Percentiles rank a stretch among this genome's conserved stretches.
Conservation (phyloP, 2,329 filamentous ascomycete species). For the Aspergillus sp. region DNA sequence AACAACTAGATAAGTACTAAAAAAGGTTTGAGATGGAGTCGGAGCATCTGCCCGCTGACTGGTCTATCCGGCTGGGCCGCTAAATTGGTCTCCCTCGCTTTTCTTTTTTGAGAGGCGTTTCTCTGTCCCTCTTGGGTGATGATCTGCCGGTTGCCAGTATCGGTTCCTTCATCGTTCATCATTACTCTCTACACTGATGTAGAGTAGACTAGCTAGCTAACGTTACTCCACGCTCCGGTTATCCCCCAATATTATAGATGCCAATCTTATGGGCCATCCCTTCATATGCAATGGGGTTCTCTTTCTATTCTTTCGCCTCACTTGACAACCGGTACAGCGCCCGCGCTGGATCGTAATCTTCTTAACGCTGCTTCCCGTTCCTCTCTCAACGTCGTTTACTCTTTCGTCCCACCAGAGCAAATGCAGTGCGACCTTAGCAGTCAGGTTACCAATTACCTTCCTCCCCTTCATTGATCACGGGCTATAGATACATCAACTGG, state of each 20-base stretch:
- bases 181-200: background rate
- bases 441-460: background rate
- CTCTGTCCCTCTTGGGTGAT: background rate
- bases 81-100: background rate
- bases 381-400: background rate
- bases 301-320: too few relatives aligned
- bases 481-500: slow-evolving; percentile 8
- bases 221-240: too few relatives aligned
- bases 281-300: too few relatives aligned
- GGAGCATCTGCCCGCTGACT: background rate
- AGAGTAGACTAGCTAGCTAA: too few relatives aligned
- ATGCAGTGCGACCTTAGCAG: background rate
- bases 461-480: background rate
- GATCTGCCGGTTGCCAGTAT: background rate
- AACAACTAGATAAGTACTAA: too few relatives aligned
- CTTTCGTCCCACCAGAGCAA: background rate
- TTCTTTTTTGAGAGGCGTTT: background rate
- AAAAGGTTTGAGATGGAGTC: background rate
- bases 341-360: background rate
- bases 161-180: background rate
- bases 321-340: background rate
- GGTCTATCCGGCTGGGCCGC: background rate
- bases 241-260: too few relatives aligned
- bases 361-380: background rate
- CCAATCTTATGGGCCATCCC: too few relatives aligned